Evolutionary conservation across 176 grass and related monocot species (phyloP).

Genomic region (Themeda triandra): DNA sequence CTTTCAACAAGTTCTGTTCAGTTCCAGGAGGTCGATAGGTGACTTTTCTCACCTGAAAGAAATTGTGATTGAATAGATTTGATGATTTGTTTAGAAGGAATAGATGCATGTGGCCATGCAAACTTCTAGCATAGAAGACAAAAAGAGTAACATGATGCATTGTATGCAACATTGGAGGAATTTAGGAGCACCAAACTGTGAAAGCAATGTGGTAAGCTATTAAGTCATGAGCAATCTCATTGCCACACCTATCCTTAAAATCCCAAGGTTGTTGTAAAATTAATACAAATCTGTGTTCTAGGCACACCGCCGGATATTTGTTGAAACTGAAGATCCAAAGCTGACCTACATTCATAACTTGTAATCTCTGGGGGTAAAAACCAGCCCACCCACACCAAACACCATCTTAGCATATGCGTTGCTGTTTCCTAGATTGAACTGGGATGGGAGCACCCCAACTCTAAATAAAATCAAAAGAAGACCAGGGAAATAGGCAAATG

Average conservation of each 20-base stretch:
- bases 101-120: not conserved
- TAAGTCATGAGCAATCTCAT: not conserved
- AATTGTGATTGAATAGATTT: slow-evolving; percentile 33
- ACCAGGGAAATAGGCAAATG: not conserved
- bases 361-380: not conserved
- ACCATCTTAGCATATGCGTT: not conserved
- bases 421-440: not conserved
- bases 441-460: not conserved
- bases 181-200: not conserved
- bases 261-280: not conserved
- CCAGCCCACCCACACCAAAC: not conserved
- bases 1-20: slow-evolving; percentile 62
- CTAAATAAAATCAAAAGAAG: not conserved
- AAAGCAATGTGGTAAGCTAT: not conserved
- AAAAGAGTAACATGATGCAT: not conserved
- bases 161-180: not conserved
- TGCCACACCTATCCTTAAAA: not conserved
- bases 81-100: not conserved
- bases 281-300: not conserved
- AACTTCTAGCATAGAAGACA: not conserved
- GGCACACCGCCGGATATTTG: not conserved
- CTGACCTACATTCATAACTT: not conserved
- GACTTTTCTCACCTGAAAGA: slow-evolving; percentile 80
- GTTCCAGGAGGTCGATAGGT: slow-evolving; percentile 77
- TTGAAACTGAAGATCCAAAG: not conserved